These are phyloP conservation scores for Psidium guajava DNA, from an alignment of 345 rosid genomes.

Conservation along the genomic window DNA sequence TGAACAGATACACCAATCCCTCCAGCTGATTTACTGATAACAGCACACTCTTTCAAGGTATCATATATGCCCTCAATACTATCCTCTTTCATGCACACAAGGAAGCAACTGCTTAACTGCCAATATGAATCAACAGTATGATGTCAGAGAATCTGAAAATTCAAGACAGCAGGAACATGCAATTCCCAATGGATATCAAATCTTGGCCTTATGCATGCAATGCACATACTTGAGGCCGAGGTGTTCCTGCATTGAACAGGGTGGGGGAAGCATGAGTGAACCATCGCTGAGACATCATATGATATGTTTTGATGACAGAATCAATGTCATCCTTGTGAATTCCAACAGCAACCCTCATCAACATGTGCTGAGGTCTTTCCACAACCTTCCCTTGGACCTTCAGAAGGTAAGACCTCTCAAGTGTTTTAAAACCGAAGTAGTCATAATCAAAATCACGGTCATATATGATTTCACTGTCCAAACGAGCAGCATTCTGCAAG, in stretches of 20 bases:
- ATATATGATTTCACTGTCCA: constrained; percentile 90
- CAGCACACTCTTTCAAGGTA: constrained; percentile 88
- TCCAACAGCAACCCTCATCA: constrained; percentile 94
- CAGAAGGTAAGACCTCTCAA: constrained; percentile 81
- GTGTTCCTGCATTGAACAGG: constrained; percentile 88
- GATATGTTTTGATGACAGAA: constrained; percentile 66
- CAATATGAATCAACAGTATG: background rate
- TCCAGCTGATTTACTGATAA: constrained; percentile 91
- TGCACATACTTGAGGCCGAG: constrained; percentile 62
- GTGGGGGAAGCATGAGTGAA: constrained; percentile 97
- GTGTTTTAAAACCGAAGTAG: constrained; percentile 88
- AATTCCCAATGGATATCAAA: background rate
- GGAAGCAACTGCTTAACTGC: constrained; percentile 88
- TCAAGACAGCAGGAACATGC: background rate
- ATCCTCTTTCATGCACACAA: constrained; percentile 89
- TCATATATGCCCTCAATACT: constrained; percentile 94
- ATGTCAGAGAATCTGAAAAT: background rate
- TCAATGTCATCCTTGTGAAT: constrained; percentile 73
- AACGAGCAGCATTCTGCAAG: constrained; percentile 54
- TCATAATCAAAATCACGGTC: constrained; percentile 91
- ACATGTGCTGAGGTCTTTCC: constrained; percentile 89
- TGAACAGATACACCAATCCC: constrained; percentile 90
- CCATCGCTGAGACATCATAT: constrained; percentile 91
- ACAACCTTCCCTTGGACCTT: constrained; percentile 84
- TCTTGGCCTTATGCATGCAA: background rate